Percentiles rank a stretch among this genome's conserved stretches.
These are phyloP conservation scores for Sporothrix schenckii DNA, from an alignment of 2,329 filamentous ascomycete species.

Conservation along the genomic window DNA sequence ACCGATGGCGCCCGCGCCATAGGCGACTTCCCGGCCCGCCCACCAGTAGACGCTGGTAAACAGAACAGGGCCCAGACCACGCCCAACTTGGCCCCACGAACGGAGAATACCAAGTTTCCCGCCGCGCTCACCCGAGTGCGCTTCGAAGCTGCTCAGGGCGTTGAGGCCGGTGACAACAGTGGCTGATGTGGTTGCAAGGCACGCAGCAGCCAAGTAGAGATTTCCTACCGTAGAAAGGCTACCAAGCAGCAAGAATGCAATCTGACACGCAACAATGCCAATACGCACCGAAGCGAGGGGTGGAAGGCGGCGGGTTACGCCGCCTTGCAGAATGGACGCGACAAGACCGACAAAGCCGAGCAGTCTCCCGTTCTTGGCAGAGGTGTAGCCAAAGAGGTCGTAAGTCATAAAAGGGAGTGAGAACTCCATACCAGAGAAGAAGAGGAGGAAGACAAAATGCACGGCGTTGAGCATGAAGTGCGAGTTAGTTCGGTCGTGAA, in stretches of 20 bases:
- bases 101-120: slow-evolving; percentile 83
- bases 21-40: slow-evolving; percentile 86
- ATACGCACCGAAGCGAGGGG: slow-evolving; percentile 78
- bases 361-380: slow-evolving; percentile 78
- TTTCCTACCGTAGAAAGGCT: slow-evolving; percentile 67
- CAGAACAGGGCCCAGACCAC: slow-evolving; percentile 81
- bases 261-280: slow-evolving; percentile 75
- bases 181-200: slow-evolving; percentile 86
- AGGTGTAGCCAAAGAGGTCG: slow-evolving; percentile 82
- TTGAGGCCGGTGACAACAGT: slow-evolving; percentile 95
- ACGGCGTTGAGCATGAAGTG: slow-evolving; percentile 79
- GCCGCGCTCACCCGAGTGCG: slow-evolving; percentile 75
- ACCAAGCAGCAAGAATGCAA: slow-evolving; percentile 79
- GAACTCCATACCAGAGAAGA: slow-evolving; percentile 98
- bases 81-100: slow-evolving; percentile 80
- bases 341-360: slow-evolving; percentile 90
- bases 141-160: slow-evolving; percentile 88
- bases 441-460: slow-evolving; percentile 89
- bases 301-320: slow-evolving; percentile 82
- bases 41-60: slow-evolving; percentile 99
- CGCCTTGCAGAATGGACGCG: slow-evolving; percentile 88
- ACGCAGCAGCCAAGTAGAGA: slow-evolving; percentile 79
- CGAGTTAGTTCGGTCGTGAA: slow-evolving; percentile 70
- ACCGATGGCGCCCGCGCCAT: slow-evolving; percentile 75
- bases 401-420: slow-evolving; percentile 97